Conservation (phyloP, 2,329 filamentous ascomycete species). For the Hortaea werneckii region DNA sequence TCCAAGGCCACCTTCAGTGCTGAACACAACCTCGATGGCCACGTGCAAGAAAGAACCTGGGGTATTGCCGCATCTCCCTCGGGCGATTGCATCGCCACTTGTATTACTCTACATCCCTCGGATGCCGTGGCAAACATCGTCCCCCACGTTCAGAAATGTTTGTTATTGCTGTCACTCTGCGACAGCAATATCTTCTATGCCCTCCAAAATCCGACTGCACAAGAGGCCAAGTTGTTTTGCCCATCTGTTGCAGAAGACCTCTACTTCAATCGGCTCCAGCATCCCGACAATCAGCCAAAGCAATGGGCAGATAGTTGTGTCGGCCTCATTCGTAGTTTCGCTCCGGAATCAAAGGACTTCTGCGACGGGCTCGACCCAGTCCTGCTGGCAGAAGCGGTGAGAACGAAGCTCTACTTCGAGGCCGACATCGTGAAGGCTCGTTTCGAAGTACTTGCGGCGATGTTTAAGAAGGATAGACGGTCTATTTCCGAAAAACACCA, state of each 20-base stretch:
- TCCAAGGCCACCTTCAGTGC: conserved; percentile 36
- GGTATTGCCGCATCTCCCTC: conserved; percentile 41
- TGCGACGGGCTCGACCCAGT: no score
- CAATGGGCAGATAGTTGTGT: no score
- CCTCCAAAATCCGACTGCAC: not conserved
- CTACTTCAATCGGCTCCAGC: no score
- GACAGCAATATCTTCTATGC: conserved; percentile 17
- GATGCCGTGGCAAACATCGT: conserved; percentile 48
- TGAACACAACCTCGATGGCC: conserved; percentile 40
- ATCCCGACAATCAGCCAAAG: no score
- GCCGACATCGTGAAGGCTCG: not conserved
- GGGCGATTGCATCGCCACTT: conserved; percentile 39
- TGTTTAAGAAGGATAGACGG: not conserved
- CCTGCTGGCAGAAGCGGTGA: not conserved
- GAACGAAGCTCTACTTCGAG: not conserved
- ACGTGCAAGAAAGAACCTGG: conserved; percentile 43
- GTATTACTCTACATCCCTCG: conserved; percentile 44
- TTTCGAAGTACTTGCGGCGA: not conserved
- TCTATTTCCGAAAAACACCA: not conserved
- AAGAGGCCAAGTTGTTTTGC: no score
- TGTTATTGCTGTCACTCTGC: not conserved
- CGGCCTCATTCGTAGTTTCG: no score
- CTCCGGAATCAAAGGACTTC: no score
- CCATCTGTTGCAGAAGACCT: no score
- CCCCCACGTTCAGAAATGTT: not conserved